phyloP scores from a whole-genome alignment of 768 basidiomycete genomes.

The Lactarius sp. region DNA sequence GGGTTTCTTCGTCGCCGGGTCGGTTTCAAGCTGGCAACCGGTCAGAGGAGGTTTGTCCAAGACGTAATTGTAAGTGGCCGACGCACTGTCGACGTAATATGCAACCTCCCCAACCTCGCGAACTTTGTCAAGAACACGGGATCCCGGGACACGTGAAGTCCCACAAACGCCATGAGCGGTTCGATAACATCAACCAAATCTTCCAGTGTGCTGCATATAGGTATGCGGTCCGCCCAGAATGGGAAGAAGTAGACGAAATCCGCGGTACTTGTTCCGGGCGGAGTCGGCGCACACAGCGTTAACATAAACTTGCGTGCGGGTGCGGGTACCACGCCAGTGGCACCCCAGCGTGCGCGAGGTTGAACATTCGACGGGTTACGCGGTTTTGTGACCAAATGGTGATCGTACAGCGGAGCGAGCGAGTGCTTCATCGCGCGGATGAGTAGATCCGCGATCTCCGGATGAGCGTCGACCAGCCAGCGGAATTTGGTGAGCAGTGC shows the following conservation, averaged over 20 bases:
- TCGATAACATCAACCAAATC: conserved; percentile 75
- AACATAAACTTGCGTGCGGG: conserved; percentile 58
- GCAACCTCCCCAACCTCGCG: conserved; percentile 66
- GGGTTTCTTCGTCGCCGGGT: conserved; percentile 59
- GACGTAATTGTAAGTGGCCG: not conserved
- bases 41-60: conserved; percentile 5
- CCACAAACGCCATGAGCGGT: conserved; percentile 74
- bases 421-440: conserved; percentile 70
- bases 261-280: conserved; percentile 66
- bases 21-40: conserved; percentile 39
- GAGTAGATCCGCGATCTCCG: conserved; percentile 83
- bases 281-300: conserved; percentile 76
- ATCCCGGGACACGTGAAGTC: conserved; percentile 77
- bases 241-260: conserved; percentile 92
- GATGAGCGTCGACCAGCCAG: conserved; percentile 76
- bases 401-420: conserved; percentile 60
- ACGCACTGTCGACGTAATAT: conserved; percentile 52
- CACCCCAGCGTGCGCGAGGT: conserved; percentile 59
- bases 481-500: conserved; percentile 78
- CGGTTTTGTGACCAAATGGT: conserved; percentile 48
- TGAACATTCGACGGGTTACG: conserved; percentile 57
- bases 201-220: conserved; percentile 54
- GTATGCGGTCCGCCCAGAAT: conserved; percentile 69
- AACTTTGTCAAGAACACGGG: conserved; percentile 74
- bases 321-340: conserved; percentile 48